Evolutionary conservation across 1,139 yeast genomes (phyloP).

Genomic region (Trichomonascaceae sp.): DNA sequence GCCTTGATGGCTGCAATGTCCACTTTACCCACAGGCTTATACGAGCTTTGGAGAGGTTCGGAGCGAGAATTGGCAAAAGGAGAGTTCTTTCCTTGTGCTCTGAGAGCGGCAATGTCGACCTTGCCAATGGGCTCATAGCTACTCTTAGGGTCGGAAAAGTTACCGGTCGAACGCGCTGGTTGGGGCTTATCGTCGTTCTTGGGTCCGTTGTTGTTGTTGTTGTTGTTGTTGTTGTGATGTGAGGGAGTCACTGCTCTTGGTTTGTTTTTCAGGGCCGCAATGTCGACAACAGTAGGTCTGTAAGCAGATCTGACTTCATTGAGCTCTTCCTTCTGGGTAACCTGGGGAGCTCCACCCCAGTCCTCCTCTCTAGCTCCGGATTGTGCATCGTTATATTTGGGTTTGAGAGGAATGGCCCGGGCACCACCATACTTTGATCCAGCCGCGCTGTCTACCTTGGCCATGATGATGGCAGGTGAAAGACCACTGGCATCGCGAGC

Average conservation of each 20-base stretch:
- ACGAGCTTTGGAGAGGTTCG: slow-evolving; percentile 23
- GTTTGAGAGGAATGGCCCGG: slow-evolving; percentile 23
- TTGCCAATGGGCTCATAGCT: slow-evolving; percentile 46
- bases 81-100: slow-evolving; percentile 26
- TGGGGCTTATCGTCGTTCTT: too few species aligned
- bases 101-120: slow-evolving; percentile 35
- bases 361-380: slow-evolving; percentile 33
- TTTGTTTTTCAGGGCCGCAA: slow-evolving; percentile 26
- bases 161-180: slow-evolving; percentile 1
- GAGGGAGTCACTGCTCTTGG: slow-evolving; percentile 19
- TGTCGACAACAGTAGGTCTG: slow-evolving; percentile 46
- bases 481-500: slow-evolving; percentile 92
- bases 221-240: too few species aligned
- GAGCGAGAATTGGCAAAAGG: slow-evolving; percentile 20
- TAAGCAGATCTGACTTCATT: slow-evolving; percentile 53
- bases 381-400: slow-evolving; percentile 22
- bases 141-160: slow-evolving; percentile 30
- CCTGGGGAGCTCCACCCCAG: slow-evolving; percentile 45
- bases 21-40: slow-evolving; percentile 48
- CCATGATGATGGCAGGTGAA: slow-evolving; percentile 60
- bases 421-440: slow-evolving; percentile 81
- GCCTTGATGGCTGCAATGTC: slow-evolving; percentile 36
- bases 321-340: slow-evolving; percentile 26
- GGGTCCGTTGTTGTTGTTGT: too few species aligned
- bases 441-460: slow-evolving; percentile 77